phyloP scores from a whole-genome alignment of 768 basidiomycete species.

The Boletus rex-veris region DNA sequence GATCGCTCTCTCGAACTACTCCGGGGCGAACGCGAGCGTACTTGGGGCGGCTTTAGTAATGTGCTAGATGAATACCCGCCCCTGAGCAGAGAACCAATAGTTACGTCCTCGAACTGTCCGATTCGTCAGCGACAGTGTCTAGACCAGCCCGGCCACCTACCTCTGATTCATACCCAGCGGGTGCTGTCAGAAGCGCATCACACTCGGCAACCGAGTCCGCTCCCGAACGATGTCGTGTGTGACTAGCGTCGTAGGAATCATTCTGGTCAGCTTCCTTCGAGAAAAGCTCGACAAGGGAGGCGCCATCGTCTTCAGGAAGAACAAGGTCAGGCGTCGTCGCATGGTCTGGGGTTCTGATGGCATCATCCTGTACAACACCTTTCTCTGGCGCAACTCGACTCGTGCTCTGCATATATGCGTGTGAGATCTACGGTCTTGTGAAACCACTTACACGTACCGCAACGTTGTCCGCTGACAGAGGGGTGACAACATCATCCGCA shows the following conservation, averaged over 20 bases:
- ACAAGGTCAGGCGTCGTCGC: constrained; percentile 12
- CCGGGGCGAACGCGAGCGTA: not conserved
- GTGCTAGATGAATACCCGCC: constrained; percentile 21
- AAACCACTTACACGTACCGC: not conserved
- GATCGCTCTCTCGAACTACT: not conserved
- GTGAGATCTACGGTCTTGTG: not conserved
- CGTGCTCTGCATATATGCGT: not conserved
- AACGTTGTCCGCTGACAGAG: not conserved
- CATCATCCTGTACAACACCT: not conserved
- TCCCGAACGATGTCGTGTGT: not conserved
- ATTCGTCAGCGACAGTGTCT: constrained; percentile 1
- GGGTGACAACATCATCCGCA: no score
- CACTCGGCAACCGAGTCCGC: constrained; percentile 17
- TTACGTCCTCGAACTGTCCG: not conserved
- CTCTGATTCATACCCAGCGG: constrained; percentile 1
- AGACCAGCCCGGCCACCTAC: not conserved
- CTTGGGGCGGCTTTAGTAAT: not conserved
- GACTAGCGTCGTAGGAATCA: not conserved
- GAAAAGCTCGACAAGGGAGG: not conserved
- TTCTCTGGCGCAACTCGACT: not conserved
- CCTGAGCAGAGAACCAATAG: not conserved
- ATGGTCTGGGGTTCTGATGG: not conserved
- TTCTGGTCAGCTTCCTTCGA: not conserved
- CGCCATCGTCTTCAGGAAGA: constrained; percentile 8
- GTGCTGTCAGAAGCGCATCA: constrained; percentile 7